Conservation (phyloP, 108 stramenopile genomes). For the Nitzschia inconspicua region DNA sequence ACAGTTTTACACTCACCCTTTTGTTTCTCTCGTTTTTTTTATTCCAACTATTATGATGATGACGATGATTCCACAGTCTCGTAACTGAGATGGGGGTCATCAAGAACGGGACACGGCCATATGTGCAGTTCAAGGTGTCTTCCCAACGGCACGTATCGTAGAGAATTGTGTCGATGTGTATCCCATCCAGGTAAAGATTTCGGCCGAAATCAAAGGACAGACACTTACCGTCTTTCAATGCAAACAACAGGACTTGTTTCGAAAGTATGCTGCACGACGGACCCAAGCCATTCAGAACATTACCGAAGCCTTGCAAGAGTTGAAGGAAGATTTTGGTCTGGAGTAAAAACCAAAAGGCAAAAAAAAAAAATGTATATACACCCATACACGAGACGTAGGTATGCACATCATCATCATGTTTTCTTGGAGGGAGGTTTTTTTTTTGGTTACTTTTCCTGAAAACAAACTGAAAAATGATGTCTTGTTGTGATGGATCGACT, state of each 20-base stretch:
- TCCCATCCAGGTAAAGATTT: constrained; percentile 41
- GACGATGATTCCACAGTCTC: constrained; percentile 30
- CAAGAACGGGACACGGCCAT: constrained; percentile 49
- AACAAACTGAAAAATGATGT: too few species aligned
- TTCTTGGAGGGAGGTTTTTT: too few species aligned
- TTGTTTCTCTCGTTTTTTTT: background rate
- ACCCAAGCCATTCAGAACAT: constrained; percentile 28
- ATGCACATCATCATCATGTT: too few species aligned
- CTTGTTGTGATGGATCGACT: too few species aligned
- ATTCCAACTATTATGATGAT: background rate
- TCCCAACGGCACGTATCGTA: constrained; percentile 36
- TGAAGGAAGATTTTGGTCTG: constrained; percentile 25
- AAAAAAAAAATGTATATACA: too few species aligned
- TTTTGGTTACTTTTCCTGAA: too few species aligned
- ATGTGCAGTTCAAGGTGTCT: constrained; percentile 29
- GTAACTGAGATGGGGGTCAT: constrained; percentile 62
- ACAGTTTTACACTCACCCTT: background rate
- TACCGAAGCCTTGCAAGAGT: background rate
- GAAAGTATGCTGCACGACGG: constrained; percentile 38
- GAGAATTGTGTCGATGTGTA: constrained; percentile 39
- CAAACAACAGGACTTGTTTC: constrained; percentile 44
- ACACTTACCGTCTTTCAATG: constrained; percentile 38
- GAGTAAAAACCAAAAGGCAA: too few species aligned
- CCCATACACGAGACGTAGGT: too few species aligned
- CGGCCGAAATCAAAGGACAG: constrained; percentile 14